Conservation (phyloP, 139 green algal genomes). For the Axilococcus clingmanii region DNA sequence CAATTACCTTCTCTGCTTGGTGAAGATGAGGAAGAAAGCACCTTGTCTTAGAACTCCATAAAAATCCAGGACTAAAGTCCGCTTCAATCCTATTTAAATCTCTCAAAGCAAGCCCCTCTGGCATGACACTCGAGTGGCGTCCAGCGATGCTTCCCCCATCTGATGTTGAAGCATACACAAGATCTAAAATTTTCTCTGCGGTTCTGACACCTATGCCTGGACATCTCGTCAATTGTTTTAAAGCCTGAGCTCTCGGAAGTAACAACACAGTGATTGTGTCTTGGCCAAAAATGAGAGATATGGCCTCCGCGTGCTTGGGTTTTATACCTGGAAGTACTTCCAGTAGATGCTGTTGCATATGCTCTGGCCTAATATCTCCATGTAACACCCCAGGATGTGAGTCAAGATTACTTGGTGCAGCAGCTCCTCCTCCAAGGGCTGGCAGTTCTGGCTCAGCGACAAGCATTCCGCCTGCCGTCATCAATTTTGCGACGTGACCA, state of each 20-base stretch:
- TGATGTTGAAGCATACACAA: conserved; percentile 15
- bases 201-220: conserved; percentile 26
- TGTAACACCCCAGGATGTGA: too few species aligned
- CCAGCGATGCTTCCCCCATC: background rate
- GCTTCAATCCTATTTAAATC: background rate
- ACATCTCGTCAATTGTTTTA: conserved; percentile 3
- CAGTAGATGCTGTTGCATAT: too few species aligned
- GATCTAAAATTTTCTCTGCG: conserved; percentile 33
- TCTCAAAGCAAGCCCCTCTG: conserved; percentile 5
- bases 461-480: too few species aligned
- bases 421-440: too few species aligned
- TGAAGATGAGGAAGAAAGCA: conserved; percentile 25
- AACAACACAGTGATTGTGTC: too few species aligned
- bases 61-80: background rate
- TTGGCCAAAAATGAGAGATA: too few species aligned
- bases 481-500: conserved; percentile 2
- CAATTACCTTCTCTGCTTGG: conserved; percentile 9
- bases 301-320: too few species aligned
- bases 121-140: background rate
- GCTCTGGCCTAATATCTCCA: too few species aligned
- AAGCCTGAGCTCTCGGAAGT: too few species aligned
- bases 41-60: conserved; percentile 6
- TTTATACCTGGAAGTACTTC: too few species aligned
- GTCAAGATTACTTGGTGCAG: too few species aligned
- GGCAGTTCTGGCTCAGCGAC: too few species aligned